Conservation (phyloP, 345 rosid genomes). For the Salix brachista region DNA sequence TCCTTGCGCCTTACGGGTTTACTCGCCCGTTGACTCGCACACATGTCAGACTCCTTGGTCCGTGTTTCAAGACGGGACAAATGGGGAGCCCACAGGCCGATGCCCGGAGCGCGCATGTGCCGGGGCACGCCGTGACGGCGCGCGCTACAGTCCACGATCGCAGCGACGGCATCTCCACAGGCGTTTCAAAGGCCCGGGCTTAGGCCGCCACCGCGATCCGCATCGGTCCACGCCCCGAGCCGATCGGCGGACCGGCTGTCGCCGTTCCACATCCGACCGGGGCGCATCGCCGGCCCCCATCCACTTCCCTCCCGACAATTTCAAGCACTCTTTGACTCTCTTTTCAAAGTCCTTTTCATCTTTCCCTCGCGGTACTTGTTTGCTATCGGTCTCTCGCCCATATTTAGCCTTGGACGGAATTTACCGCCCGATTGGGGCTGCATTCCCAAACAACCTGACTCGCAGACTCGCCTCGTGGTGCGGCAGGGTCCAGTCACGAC, state of each 20-base stretch:
- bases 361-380: constrained; percentile 6
- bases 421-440: not conserved
- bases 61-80: constrained; percentile 11
- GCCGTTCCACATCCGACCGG: constrained; percentile 1
- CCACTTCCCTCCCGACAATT: not conserved
- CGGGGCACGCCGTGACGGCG: not conserved
- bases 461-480: not conserved
- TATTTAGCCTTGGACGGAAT: not conserved
- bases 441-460: not conserved
- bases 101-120: not conserved
- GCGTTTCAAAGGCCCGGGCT: not conserved
- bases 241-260: not conserved
- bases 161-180: not conserved
- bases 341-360: constrained; percentile 21
- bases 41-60: constrained; percentile 54
- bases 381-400: constrained; percentile 9
- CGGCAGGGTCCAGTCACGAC: no score
- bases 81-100: no score
- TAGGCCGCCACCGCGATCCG: not conserved
- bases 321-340: constrained; percentile 21
- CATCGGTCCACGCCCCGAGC: not conserved
- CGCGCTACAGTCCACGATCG: not conserved
- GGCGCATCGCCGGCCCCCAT: constrained; percentile 12
- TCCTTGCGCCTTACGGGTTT: constrained; percentile 17
- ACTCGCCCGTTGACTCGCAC: constrained; percentile 44